Base-by-base conservation (phyloP, 2,329 filamentous ascomycete species). In the Ophidiomyces ophidiicola region DNA sequence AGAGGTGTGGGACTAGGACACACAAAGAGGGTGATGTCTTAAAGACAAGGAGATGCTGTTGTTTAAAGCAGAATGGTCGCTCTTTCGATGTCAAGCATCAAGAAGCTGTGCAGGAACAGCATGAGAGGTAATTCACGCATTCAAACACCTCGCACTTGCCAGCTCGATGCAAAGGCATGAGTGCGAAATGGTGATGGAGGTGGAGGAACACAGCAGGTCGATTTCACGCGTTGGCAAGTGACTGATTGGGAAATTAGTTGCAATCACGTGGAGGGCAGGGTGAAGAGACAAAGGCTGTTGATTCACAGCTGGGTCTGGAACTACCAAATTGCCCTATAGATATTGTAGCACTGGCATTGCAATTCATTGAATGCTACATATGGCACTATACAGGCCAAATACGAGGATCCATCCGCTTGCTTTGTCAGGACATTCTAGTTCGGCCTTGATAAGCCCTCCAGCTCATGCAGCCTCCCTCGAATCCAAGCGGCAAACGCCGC, bases 101-200 rank as follows among this genome's bases (percentile, higher is more conserved):
- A 15, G 17, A 20, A 31, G 3, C 26, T n/a, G n/a, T n/a, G n/a
- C n/a, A n/a, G n/a, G n/a, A n/a, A n/a, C n/a, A n/a, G n/a, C n/a
- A n/a, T n/a, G n/a, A n/a, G 20, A 38, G 3, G 18, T 12, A 38
- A 25, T 24, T 31, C 25, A 20, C 21, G 19, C 6, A 31, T 7
- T 12, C 7, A 21, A 8, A 19, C 26, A 15, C 23, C 12, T 38
- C 36, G 36, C 28, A 28, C 36, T 38, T 38, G 36, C 36, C 36
- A 32, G 36, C 18, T 30, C n/a, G 15, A 31, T 31, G 7, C 19
- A 17, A 24, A 19, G 4, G 5, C 6, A 10, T 21, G 15, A 20
- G 4, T 5, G 44, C 32, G 54, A 44, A 63, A 59, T 37, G 60
- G 52, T 41, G 62, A 62, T 41, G 62, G 58, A 52, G 66, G 59